Evolutionary conservation across 805 yeast species (phyloP).

Genomic region (Saccharomycopsis microspora): DNA sequence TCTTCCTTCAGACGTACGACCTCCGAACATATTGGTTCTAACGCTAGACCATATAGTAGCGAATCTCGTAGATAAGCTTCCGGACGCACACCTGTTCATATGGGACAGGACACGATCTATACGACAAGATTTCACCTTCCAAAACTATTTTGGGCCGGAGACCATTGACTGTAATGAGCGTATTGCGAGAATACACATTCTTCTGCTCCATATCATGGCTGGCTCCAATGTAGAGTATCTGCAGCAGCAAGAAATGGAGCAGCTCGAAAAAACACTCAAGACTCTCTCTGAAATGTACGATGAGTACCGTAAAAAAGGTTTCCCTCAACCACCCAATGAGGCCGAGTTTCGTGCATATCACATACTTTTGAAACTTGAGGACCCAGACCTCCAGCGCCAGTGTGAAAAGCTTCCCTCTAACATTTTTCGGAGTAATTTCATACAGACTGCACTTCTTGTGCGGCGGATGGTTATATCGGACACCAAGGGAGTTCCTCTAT

Average conservation of each 20-base stretch:
- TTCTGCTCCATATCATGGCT: constrained; percentile 80
- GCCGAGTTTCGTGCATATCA: constrained; percentile 91
- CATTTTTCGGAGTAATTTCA: constrained; percentile 39
- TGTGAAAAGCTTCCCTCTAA: constrained; percentile 53
- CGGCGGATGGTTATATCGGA: constrained; percentile 48
- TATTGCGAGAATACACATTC: constrained; percentile 79
- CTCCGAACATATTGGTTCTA: constrained; percentile 61
- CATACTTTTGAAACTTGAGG: constrained; percentile 65
- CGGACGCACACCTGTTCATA: constrained; percentile 78
- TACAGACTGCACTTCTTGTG: constrained; percentile 64
- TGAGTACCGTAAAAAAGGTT: constrained; percentile 60
- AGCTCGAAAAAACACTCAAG: constrained; percentile 81
- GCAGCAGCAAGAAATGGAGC: constrained; percentile 92
- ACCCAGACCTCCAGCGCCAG: constrained; percentile 74
- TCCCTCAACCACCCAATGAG: constrained; percentile 61
- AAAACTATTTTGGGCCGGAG: constrained; percentile 87
- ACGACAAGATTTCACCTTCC: constrained; percentile 93
- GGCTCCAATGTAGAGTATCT: constrained; percentile 58
- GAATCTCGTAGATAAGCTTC: constrained; percentile 51
- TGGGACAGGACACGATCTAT: constrained; percentile 98
- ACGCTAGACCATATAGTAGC: constrained; percentile 67
- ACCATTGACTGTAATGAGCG: constrained; percentile 88
- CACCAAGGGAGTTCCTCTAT: constrained; percentile 48
- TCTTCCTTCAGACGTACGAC: constrained; percentile 92
- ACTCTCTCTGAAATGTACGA: constrained; percentile 80